Evolutionary conservation across 805 yeast genomes (phyloP), one percentile per base, ranked within the genome.

Genomic region (Grigorovia yakushimaensis): DNA sequence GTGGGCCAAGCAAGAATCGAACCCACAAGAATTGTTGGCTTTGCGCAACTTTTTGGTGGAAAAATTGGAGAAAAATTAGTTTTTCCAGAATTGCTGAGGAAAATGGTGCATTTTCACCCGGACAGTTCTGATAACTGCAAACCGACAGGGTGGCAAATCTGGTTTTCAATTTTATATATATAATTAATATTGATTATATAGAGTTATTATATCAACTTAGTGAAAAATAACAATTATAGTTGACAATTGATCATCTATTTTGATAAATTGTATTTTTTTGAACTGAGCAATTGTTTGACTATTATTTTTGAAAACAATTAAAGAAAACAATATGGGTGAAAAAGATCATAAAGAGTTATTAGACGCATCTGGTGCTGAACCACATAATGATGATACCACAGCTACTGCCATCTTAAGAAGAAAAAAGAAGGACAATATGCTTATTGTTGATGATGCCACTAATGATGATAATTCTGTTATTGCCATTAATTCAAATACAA

Each of bases 361-460:
- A 54, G 84, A 79, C 55, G 87, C 84, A 54, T 80, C 88, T 45
- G 93, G 93, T 45, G 76, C 78, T 43, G 74, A 72, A 44, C 76
- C 74, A 41, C 58, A 65, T 47, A 71, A 72, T 39, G 86, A 81
- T 57, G 81, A 77, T 58, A 79, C 76, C 55, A 88, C 96, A 46
- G 99, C 99, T 54, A 93, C 98, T 47, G 99, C 99, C 42, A 93
- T 93, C 62, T 74, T 93, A 62, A 84, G 96, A 73, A 81, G 91
- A 72, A 93, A 93, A 82, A 91, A 93, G 93, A 91, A 91, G 78
- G 96, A 85, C 64, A 93, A 93, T 68, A 87, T 95, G 46, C 73
- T 93, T 58, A 72, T 93, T 54, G 98, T 93, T 45, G 99, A 93
- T 64, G 98, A 93, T 70, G 98, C 99, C 54, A 81, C 83, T 60